These are phyloP conservation scores for Phytophthora melonis DNA, from an alignment of 352 stramenopile species.

Conservation along the genomic window DNA sequence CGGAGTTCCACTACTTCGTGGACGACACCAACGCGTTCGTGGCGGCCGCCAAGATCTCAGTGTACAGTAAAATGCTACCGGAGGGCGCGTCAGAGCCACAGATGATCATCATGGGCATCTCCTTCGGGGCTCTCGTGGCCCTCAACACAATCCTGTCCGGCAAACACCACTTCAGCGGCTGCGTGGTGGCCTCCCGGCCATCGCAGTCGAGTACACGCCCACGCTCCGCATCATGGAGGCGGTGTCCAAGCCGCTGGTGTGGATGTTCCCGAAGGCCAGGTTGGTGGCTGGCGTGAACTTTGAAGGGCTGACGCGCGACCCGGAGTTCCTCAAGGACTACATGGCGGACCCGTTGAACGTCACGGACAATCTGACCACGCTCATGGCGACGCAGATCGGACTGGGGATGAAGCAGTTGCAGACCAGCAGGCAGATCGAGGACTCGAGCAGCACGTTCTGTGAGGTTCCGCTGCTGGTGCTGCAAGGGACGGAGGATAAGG, in stretches of 20 bases:
- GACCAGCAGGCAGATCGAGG: slow-evolving; percentile 39
- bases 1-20: slow-evolving; percentile 70
- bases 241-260: slow-evolving; percentile 50
- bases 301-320: slow-evolving; percentile 37
- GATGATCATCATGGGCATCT: slow-evolving; percentile 73
- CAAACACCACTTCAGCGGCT: slow-evolving; percentile 53
- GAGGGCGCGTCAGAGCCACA: slow-evolving; percentile 27
- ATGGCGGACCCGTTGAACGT: slow-evolving; percentile 63
- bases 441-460: slow-evolving; percentile 42
- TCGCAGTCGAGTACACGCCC: slow-evolving; percentile 70
- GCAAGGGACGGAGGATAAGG: slow-evolving; percentile 59
- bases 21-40: slow-evolving; percentile 78
- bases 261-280: slow-evolving; percentile 51
- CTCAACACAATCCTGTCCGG: slow-evolving; percentile 64
- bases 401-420: slow-evolving; percentile 48
- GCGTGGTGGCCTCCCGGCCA: slow-evolving; percentile 66
- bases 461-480: slow-evolving; percentile 44
- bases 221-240: slow-evolving; percentile 51
- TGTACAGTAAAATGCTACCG: slow-evolving; percentile 51
- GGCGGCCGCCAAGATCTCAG: slow-evolving; percentile 44
- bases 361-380: slow-evolving; percentile 48
- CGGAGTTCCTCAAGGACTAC: slow-evolving; percentile 61
- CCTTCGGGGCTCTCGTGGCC: slow-evolving; percentile 70
- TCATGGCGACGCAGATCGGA: slow-evolving; percentile 54
- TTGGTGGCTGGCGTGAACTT: slow-evolving; percentile 70